Base-by-base conservation (phyloP, 192 early-diverging fungal genomes). In the Rhizophagus sp. region DNA sequence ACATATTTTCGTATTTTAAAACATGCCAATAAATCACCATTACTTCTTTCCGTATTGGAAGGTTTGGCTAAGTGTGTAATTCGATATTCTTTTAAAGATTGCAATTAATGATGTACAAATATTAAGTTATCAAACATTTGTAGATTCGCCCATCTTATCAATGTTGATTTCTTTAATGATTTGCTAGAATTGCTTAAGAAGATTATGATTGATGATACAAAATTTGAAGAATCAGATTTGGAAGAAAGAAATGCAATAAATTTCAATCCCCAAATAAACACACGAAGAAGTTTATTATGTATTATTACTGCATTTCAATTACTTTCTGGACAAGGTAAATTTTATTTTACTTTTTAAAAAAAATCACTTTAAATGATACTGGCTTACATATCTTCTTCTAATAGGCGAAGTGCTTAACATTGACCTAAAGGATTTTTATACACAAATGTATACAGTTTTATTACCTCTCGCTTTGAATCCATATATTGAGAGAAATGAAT, bases 1-100 rank as follows among this genome's bases (percentile, higher is more conserved):
- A 96, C 93, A 7, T 98, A 98, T 82, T 98, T 99, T 88, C 90
- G 97, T 61, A 95, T 99, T 47, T 88, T 99, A 61, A 97, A 98
- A 88, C 92, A 94, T 57, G 88, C 91, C 61, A 89, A 91, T 24
- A 88, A 87, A 68, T 95, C 94, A 57, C 89, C 89, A 19, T 83
- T 95, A 13, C 75, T 97, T 11, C 92, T 94, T 9, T 84, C 90
- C 7, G 94, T 93, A 27, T 85, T 97, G 3, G 95, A 96, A 84
- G 95, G 95, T 47, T 88, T 95, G 57, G 89, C 92, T 33, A 88
- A 88, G 90, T 91, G 84, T 72, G 13, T 49, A 41, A 24, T 9
- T 76, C 5, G 62, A 41, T 41, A 8, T 9, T 41, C 39, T 41
- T 41, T 41, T 5, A 41, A 41, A 39, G 12, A 47, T 30, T 47